These are phyloP conservation scores for Trichoderma oligosporum DNA, from an alignment of 2,329 filamentous ascomycete genomes.

Conservation along the genomic window DNA sequence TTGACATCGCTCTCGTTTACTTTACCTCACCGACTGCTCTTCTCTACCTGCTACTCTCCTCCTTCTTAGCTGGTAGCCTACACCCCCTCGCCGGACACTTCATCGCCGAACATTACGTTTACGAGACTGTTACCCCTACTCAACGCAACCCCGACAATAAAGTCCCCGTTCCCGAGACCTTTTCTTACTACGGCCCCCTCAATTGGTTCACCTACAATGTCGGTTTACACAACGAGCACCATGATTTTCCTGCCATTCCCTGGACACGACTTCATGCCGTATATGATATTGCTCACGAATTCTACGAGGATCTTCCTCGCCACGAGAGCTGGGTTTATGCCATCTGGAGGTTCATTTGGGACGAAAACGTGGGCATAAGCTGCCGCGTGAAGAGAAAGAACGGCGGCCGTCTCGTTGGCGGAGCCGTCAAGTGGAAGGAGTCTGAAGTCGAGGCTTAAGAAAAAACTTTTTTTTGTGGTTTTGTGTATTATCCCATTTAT, in stretches of 20 bases:
- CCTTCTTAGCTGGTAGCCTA: constrained; percentile 87
- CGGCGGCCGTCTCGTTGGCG: constrained; percentile 61
- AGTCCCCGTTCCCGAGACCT: constrained; percentile 82
- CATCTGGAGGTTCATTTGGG: constrained; percentile 92
- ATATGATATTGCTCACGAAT: constrained; percentile 78
- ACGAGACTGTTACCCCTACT: constrained; percentile 57
- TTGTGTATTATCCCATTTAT: neutral
- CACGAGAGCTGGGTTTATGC: constrained; percentile 91
- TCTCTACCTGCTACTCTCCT: constrained; percentile 80
- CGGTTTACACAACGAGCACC: constrained; percentile 96
- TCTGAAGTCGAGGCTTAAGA: constrained; percentile 62
- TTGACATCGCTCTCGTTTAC: constrained; percentile 68
- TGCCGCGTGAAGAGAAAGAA: constrained; percentile 90
- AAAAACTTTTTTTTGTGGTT: neutral
- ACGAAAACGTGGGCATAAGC: constrained; percentile 82
- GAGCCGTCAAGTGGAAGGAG: constrained; percentile 57
- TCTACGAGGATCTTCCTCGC: constrained; percentile 81
- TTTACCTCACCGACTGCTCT: constrained; percentile 61
- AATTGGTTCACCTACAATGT: constrained; percentile 97
- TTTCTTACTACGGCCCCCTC: constrained; percentile 90
- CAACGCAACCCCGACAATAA: constrained; percentile 56
- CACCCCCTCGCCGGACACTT: constrained; percentile 97
- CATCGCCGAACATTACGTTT: constrained; percentile 95
- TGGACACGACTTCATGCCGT: constrained; percentile 83
- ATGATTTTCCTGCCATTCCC: constrained; percentile 94